phyloP scores from a whole-genome alignment of 2,329 filamentous ascomycete genomes.

The Cadophora sp. region DNA sequence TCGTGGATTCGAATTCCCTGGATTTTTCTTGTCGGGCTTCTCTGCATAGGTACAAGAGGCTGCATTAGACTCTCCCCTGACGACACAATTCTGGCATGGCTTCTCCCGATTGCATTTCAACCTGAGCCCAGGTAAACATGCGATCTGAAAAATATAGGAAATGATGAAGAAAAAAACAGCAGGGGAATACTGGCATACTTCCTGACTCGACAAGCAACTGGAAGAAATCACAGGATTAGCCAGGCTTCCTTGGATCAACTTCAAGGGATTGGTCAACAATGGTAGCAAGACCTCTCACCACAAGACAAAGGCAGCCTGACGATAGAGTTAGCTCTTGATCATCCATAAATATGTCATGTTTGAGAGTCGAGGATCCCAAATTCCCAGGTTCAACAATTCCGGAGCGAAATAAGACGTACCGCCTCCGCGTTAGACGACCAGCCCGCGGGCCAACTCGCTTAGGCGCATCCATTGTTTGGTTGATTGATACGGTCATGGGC shows the following conservation, averaged over 20 bases:
- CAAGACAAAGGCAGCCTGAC: slow-evolving; percentile 11
- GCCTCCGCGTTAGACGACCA: slow-evolving; percentile 14
- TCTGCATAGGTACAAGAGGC: slow-evolving; percentile 57
- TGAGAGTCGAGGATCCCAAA: not conserved
- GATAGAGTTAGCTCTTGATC: not conserved
- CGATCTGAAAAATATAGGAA: not conserved
- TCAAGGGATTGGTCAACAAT: not conserved
- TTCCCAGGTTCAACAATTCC: not conserved
- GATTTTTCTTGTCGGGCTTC: slow-evolving; percentile 50
- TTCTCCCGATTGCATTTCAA: slow-evolving; percentile 59
- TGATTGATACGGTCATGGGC: not conserved
- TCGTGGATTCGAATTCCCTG: slow-evolving; percentile 28
- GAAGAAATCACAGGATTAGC: not conserved
- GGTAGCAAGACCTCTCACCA: not conserved
- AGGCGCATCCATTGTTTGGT: not conserved
- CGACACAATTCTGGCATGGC: slow-evolving; percentile 60
- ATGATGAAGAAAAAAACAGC: not conserved
- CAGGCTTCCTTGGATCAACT: not conserved
- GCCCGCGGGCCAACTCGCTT: not conserved
- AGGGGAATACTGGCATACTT: slow-evolving; percentile 5
- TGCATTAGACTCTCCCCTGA: slow-evolving; percentile 52
- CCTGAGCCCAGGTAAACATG: slow-evolving; percentile 26
- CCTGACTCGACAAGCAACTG: slow-evolving; percentile 19
- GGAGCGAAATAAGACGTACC: not conserved
- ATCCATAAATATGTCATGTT: not conserved